These are phyloP conservation scores for Camellia sinensis DNA, from an alignment of 148 eudicot genomes.

Conservation along the genomic window DNA sequence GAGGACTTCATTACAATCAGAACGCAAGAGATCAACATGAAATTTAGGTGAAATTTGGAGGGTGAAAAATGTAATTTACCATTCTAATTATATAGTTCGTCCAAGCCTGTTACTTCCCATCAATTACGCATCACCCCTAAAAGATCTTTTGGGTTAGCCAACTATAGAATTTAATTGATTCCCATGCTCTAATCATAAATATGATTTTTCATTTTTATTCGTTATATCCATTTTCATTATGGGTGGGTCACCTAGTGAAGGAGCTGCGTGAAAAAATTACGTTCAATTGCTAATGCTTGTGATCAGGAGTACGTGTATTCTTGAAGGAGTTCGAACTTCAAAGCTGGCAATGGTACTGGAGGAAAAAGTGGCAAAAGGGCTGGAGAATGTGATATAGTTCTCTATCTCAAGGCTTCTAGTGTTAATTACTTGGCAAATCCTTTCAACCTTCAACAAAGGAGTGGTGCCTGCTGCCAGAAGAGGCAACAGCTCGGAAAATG, in stretches of 20 bases:
- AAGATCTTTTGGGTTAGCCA: neutral
- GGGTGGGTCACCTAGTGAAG: neutral
- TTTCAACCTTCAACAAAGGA: slow-evolving; percentile 74
- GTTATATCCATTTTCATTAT: neutral
- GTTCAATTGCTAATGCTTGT: neutral
- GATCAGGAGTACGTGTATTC: slow-evolving; percentile 74
- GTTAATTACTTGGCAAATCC: slow-evolving; percentile 66
- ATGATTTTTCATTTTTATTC: neutral
- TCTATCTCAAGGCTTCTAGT: slow-evolving; percentile 57
- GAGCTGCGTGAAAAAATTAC: neutral
- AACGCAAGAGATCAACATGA: too few relatives aligned
- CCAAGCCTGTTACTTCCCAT: neutral
- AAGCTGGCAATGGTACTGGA: slow-evolving; percentile 84
- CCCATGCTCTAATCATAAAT: neutral
- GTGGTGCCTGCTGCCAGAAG: slow-evolving; percentile 74
- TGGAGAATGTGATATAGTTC: slow-evolving; percentile 60
- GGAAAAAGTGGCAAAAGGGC: slow-evolving; percentile 70
- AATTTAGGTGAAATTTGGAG: too few relatives aligned
- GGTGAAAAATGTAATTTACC: neutral
- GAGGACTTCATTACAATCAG: too few relatives aligned
- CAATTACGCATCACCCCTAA: neutral
- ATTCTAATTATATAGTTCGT: neutral
- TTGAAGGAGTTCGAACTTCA: slow-evolving; percentile 79
- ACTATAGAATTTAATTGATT: neutral
- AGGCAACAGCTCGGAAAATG: slow-evolving; percentile 91